phyloP scores from a whole-genome alignment of 1,284 basidiomycete genomes.

The Sanghuangporus baumii region DNA sequence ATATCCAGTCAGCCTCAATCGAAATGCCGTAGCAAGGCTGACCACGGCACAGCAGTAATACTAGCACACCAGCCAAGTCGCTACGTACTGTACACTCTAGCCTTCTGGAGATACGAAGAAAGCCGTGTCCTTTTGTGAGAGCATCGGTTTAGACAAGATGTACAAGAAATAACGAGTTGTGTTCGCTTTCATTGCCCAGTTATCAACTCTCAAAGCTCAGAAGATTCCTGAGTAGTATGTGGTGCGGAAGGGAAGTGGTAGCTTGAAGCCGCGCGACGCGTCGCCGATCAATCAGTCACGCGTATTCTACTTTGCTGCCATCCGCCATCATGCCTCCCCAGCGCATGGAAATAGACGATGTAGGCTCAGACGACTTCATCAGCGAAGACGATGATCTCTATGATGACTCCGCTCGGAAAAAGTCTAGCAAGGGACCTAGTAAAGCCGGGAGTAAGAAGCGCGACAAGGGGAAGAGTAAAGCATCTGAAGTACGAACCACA shows the following conservation, averaged over 20 bases:
- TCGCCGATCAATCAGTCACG: too few species aligned
- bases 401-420: slow-evolving; percentile 38
- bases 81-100: background rate
- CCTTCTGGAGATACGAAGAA: background rate
- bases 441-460: slow-evolving; percentile 37
- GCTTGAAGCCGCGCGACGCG: too few species aligned
- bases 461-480: slow-evolving; percentile 45
- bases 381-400: slow-evolving; percentile 36
- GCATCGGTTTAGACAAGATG: too few species aligned
- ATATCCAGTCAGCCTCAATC: background rate
- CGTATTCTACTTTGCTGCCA: background rate
- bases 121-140: too few species aligned
- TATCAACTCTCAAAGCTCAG: too few species aligned
- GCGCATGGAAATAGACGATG: slow-evolving; percentile 41
- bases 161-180: too few species aligned
- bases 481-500: slow-evolving; percentile 41
- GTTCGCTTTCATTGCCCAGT: too few species aligned
- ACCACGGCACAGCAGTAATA: background rate
- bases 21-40: background rate
- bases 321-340: slow-evolving; percentile 15
- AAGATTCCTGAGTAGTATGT: too few species aligned
- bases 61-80: background rate
- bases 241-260: too few species aligned
- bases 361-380: slow-evolving; percentile 44
- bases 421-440: slow-evolving; percentile 35